Base-by-base conservation (phyloP, 129 eudicot genomes). In the Flaveria linearis region DNA sequence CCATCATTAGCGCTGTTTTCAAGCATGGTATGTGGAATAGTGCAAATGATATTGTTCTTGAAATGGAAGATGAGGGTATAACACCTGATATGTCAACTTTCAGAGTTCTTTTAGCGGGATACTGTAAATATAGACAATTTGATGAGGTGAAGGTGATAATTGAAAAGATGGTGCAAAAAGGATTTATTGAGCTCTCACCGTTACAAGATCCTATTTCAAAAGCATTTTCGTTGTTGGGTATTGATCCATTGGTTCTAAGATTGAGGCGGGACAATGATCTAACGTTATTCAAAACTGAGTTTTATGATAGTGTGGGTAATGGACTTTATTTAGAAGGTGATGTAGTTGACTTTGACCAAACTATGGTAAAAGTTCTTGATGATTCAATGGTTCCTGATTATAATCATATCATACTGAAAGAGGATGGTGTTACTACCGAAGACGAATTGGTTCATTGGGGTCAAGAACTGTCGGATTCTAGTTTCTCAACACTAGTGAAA, bases 321-420 rank as follows among this genome's bases (percentile, higher is more conserved):
- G 98, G 98, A 28, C 93, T 94, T 39, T 94, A 91, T 79, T 77
- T 94, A 72, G 93, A 94, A 39, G 87, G 96, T 18, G 82, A 94
- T 63, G 22, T 87, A 55, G 88, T 82, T 23, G 85, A 81, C 28
- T 91, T 82, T 83, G 93, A 94, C 78, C 76, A 71, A 70, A 72
- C 20, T 30, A 63, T 86, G 69, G 30, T 58, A 45, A 74, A 58
- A 20, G 82, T 91, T 83, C 96, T 94, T 26, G 78, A 82, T 26
- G 90, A 76, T 80, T 83, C 93, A 51, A 78, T 91, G 87, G 49
- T 88, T 72, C 98, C 90, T 42, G 96, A 94, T 73, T 87, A 81
- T 65, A 88, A 84, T 82, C 52, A 79, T 60, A 43, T 78, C 53
- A 70, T 90, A 10, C 15, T 77, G 68, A 80, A 82, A 42, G 72